A percentile compares a stretch with the other conserved stretches of the same genome.
Evolutionary conservation across 352 stramenopile species (phyloP).

Genomic region (Globisporangium cystogenes): DNA sequence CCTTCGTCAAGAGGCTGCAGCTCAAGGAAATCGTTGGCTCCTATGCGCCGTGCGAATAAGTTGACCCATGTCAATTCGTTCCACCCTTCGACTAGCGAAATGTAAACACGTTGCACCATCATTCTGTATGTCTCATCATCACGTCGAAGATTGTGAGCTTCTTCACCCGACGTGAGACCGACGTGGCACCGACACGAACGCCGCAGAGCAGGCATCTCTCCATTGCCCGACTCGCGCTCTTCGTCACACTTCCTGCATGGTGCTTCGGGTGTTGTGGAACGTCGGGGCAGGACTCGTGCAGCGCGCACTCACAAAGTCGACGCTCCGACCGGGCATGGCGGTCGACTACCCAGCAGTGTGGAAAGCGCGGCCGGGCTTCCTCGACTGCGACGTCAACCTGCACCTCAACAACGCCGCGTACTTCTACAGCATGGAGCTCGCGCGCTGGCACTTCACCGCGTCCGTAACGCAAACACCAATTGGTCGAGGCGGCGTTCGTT

Average conservation of each 20-base stretch:
- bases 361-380: slow-evolving; percentile 49
- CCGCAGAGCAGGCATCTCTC: not conserved
- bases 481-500: too few species aligned
- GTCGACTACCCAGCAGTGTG: slow-evolving; percentile 65
- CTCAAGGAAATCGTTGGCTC: slow-evolving; percentile 71
- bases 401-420: slow-evolving; percentile 86
- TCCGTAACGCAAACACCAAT: slow-evolving; percentile 17
- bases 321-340: slow-evolving; percentile 43
- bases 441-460: slow-evolving; percentile 77
- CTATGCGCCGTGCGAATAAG: slow-evolving; percentile 54
- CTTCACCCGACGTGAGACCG: not conserved
- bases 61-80: too few species aligned
- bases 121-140: not conserved
- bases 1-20: slow-evolving; percentile 64
- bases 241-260: slow-evolving; percentile 23
- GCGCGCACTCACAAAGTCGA: slow-evolving; percentile 46
- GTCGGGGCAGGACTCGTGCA: slow-evolving; percentile 46
- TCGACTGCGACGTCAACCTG: slow-evolving; percentile 84
- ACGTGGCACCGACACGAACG: not conserved
- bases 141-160: not conserved
- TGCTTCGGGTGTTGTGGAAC: slow-evolving; percentile 71
- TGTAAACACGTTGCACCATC: slow-evolving; percentile 1
- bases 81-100: not conserved
- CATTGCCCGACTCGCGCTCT: not conserved
- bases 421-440: slow-evolving; percentile 82